phyloP scores from a whole-genome alignment of 2,329 filamentous ascomycete species.

The Berkeleyomyces basicola region DNA sequence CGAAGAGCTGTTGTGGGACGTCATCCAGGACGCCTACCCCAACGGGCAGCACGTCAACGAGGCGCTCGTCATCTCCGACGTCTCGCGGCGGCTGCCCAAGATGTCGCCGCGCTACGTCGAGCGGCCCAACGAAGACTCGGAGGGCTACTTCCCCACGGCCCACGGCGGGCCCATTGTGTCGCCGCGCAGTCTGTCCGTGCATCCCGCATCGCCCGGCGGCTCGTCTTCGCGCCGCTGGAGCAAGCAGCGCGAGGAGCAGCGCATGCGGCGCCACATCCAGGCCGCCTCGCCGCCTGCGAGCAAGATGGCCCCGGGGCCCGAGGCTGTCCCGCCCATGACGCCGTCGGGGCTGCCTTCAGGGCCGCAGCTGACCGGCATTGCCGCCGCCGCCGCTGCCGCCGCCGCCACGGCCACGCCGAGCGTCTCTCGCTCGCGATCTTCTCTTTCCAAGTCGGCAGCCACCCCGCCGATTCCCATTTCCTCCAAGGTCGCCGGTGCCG shows the following conservation, averaged over 20 bases:
- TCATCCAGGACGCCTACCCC: slow-evolving; percentile 69
- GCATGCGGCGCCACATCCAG: background rate
- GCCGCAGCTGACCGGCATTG: background rate
- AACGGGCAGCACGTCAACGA: slow-evolving; percentile 79
- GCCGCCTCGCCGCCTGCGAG: slow-evolving; percentile 22
- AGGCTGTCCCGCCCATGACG: background rate
- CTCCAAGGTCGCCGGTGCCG: background rate
- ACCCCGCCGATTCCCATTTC: background rate
- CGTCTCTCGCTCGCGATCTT: background rate
- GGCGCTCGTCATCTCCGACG: slow-evolving; percentile 69
- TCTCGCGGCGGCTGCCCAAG: slow-evolving; percentile 57
- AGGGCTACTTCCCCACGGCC: slow-evolving; percentile 11
- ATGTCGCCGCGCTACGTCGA: slow-evolving; percentile 43
- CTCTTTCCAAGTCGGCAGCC: background rate
- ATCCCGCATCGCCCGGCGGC: slow-evolving; percentile 26
- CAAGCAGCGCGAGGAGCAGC: background rate
- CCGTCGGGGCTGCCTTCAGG: background rate
- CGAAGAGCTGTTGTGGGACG: slow-evolving; percentile 66
- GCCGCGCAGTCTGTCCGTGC: slow-evolving; percentile 14
- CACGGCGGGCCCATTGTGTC: slow-evolving; percentile 13
- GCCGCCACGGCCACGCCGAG: background rate
- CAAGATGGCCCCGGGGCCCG: background rate
- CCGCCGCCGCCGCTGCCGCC: background rate
- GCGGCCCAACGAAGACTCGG: slow-evolving; percentile 18
- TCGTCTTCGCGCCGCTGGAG: background rate